phyloP scores from a whole-genome alignment of 2,329 filamentous ascomycete genomes.

The Apiospora sp. region DNA sequence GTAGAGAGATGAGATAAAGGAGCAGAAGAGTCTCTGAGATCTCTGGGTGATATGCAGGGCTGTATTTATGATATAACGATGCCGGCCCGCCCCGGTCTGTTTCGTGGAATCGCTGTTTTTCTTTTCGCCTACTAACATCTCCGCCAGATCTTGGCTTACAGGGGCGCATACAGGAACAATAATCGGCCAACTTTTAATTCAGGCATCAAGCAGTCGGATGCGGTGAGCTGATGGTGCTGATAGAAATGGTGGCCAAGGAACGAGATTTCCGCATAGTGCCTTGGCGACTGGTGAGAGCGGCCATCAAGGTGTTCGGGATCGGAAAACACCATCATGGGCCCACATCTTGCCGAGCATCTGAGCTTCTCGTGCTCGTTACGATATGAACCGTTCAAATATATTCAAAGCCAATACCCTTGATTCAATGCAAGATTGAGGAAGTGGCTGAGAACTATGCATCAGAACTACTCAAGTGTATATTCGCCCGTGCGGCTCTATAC shows the following conservation, averaged over 20 bases:
- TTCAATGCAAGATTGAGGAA: neutral
- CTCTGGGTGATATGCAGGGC: neutral
- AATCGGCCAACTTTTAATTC: neutral
- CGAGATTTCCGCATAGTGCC: conserved; percentile 4
- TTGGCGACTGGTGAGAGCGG: conserved; percentile 9
- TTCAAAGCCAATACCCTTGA: neutral
- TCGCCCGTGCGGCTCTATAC: neutral
- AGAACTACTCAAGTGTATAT: too few relatives aligned
- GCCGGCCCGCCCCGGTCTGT: neutral
- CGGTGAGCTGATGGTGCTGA: neutral
- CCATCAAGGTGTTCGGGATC: neutral
- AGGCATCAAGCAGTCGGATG: too few relatives aligned
- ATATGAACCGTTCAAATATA: neutral
- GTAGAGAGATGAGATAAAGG: neutral
- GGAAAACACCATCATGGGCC: neutral
- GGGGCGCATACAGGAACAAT: neutral
- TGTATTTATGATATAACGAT: neutral
- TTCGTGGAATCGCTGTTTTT: neutral
- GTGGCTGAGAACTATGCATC: too few relatives aligned
- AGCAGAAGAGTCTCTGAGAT: too few relatives aligned
- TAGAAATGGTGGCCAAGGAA: conserved; percentile 9
- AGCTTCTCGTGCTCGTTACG: too few relatives aligned
- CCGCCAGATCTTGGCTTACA: too few relatives aligned
- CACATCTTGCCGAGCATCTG: neutral
- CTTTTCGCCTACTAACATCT: too few relatives aligned